Conservation (phyloP, 176 grass and related monocot genomes). For the Thinopyrum elongatum region DNA sequence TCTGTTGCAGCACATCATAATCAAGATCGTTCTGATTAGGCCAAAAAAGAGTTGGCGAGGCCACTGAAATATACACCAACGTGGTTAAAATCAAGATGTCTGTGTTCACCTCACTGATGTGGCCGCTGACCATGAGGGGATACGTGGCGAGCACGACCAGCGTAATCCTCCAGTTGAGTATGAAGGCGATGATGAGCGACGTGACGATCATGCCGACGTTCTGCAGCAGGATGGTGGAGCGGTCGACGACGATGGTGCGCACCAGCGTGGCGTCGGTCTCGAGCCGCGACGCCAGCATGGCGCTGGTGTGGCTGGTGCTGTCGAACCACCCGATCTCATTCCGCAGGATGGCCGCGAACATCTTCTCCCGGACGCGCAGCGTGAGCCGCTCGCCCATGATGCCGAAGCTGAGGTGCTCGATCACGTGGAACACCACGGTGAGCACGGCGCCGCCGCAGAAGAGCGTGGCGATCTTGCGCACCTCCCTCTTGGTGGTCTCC, state of each 20-base stretch:
- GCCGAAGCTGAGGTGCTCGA: conserved; percentile 93
- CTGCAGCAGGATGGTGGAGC: conserved; percentile 85
- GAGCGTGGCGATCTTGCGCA: conserved; percentile 77
- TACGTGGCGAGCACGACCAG: conserved; percentile 83
- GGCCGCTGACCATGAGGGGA: conserved; percentile 89
- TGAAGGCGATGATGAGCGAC: conserved; percentile 84
- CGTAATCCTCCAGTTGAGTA: conserved; percentile 91
- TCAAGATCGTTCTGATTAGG: neutral
- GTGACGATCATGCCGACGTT: conserved; percentile 92
- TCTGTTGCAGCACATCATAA: conserved; percentile 40
- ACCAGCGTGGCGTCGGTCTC: conserved; percentile 89
- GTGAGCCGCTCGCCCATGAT: conserved; percentile 95
- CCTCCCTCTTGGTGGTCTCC: conserved; percentile 81
- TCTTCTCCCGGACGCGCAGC: conserved; percentile 76
- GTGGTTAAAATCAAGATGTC: neutral
- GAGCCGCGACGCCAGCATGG: conserved; percentile 82
- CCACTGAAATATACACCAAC: too few species aligned
- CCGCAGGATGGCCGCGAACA: conserved; percentile 82
- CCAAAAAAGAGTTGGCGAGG: neutral
- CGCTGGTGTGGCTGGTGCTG: conserved; percentile 62
- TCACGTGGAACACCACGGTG: conserved; percentile 70
- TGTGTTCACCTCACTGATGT: conserved; percentile 82
- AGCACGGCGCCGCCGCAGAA: conserved; percentile 71
- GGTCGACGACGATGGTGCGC: conserved; percentile 88
- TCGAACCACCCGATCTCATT: conserved; percentile 98